phyloP scores from a whole-genome alignment of 768 basidiomycete genomes.

The Hirschioporus abietinus region DNA sequence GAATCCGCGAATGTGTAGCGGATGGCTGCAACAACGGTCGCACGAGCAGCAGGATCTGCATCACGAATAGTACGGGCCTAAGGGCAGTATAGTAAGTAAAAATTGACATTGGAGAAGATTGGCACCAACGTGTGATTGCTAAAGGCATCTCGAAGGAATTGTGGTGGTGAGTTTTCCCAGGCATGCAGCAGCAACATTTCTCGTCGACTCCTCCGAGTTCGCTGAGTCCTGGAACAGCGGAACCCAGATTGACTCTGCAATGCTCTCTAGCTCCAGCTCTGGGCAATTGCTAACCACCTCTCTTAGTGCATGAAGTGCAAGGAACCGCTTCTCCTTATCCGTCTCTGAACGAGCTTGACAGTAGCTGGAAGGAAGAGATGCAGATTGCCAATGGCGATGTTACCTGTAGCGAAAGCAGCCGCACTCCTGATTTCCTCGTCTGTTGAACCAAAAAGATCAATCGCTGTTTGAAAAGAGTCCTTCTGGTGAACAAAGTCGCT shows the following conservation, averaged over 20 bases:
- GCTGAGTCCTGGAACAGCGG: slow-evolving; percentile 91
- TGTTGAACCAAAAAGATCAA: slow-evolving; percentile 69
- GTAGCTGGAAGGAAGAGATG: slow-evolving; percentile 82
- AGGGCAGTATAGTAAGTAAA: background rate
- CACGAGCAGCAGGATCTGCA: slow-evolving; percentile 63
- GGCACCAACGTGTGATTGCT: slow-evolving; percentile 76
- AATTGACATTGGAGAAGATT: background rate
- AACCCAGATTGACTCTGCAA: slow-evolving; percentile 87
- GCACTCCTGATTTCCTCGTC: slow-evolving; percentile 86
- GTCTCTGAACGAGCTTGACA: slow-evolving; percentile 69
- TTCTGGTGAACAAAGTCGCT: slow-evolving; percentile 85
- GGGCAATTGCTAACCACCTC: slow-evolving; percentile 95
- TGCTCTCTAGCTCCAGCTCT: slow-evolving; percentile 72
- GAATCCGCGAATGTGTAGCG: slow-evolving; percentile 89
- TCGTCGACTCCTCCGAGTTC: slow-evolving; percentile 82
- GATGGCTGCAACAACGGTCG: slow-evolving; percentile 89
- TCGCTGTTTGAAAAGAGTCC: slow-evolving; percentile 67
- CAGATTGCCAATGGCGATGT: slow-evolving; percentile 92
- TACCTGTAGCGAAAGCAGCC: slow-evolving; percentile 95
- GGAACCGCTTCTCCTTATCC: slow-evolving; percentile 71
- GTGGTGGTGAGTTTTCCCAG: slow-evolving; percentile 93
- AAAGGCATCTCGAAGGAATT: slow-evolving; percentile 85
- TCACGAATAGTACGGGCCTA: slow-evolving; percentile 70
- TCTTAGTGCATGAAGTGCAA: slow-evolving; percentile 89
- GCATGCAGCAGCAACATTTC: slow-evolving; percentile 95